A percentile compares a stretch with the other conserved stretches of the same genome.
These are phyloP conservation scores for Phlyctochytrium arcticum DNA, from an alignment of 192 early-diverging fungal genomes.

Conservation along the genomic window DNA sequence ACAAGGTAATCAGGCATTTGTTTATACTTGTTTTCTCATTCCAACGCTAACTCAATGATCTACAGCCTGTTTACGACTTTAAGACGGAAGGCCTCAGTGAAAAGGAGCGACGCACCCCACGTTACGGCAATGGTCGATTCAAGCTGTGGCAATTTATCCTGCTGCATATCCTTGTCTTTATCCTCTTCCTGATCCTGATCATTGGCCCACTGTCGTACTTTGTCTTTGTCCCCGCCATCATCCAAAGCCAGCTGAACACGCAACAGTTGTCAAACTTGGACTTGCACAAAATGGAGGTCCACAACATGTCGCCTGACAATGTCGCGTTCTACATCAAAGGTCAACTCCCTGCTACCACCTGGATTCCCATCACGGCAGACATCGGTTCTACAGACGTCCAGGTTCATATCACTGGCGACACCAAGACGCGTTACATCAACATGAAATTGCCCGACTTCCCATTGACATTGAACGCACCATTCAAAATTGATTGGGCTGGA, in stretches of 20 bases:
- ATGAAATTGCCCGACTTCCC: slow-evolving; percentile 21
- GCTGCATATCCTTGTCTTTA: slow-evolving; percentile 11
- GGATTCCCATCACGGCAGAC: slow-evolving; percentile 24
- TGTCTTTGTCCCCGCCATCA: slow-evolving; percentile 30
- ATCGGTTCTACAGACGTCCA: slow-evolving; percentile 19
- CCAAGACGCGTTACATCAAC: slow-evolving; percentile 8
- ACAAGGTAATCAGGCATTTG: slow-evolving; percentile 13
- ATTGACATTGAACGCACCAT: slow-evolving; percentile 11
- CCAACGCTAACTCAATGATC: not conserved
- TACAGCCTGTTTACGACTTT: slow-evolving; percentile 26
- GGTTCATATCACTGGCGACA: slow-evolving; percentile 20
- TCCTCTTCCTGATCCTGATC: slow-evolving; percentile 15
- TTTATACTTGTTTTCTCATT: not conserved
- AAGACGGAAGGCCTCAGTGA: slow-evolving; percentile 21
- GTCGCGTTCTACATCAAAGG: slow-evolving; percentile 21
- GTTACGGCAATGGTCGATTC: slow-evolving; percentile 29
- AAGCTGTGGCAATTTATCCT: slow-evolving; percentile 30
- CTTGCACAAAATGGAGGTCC: slow-evolving; percentile 20
- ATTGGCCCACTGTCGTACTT: slow-evolving; percentile 29
- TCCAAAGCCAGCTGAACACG: slow-evolving; percentile 29
- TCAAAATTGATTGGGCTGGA: slow-evolving; percentile 16
- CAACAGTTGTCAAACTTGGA: slow-evolving; percentile 3
- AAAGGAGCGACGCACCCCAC: slow-evolving; percentile 20
- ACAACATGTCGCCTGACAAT: not conserved
- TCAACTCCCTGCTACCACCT: slow-evolving; percentile 10